Evolutionary conservation across 495 filamentous ascomycete genomes (phyloP), one percentile per base, ranked within the genome.

Genomic region (Cercophora scortea): DNA sequence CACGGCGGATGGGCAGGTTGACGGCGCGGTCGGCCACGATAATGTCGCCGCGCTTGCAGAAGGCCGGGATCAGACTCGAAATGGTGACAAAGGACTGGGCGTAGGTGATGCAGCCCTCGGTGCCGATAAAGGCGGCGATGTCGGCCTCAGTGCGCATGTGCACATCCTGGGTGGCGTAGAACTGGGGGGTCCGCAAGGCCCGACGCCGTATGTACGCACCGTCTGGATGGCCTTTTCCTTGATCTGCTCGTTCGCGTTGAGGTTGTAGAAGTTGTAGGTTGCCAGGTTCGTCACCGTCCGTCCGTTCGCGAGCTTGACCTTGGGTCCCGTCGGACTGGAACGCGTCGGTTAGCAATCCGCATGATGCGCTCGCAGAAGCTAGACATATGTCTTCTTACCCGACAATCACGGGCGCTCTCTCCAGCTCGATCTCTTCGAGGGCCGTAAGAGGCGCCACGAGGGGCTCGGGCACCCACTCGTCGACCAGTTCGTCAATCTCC

Each of bases 161-260:
- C 16, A 99, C 90, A 71, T 99, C 93, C 64, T 99, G 94, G 19
- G 88, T 97, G 49, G 90, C 93, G 72, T 99, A 99, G 72, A 99
- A 99, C 36, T 92, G 89, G 12, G 93, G 92, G 93, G 93, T 35
- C 91, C 90, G 69, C 93, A 99, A 47, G 93, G 90, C 17, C 93
- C 93, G 36, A 97, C 94, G 41, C 93, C 93, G 61, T 99, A 97
- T 53, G 84, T 92, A 47, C 92, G 88, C 19, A 99, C 79, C 6
- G 91, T 93, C 62, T 90, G 85, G 55, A 97, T 89, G 0, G 91
- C 93, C 64, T 94, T 90, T 49, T 96, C 90, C 64, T 95, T 96
- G 59, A 99, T 80, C 8, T 83, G 78, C 52, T 96, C 90, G 64
- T 95, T 95, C 18, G 80, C 83, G 56, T 91, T 86, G 61, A 99